Evolutionary conservation across 768 basidiomycete species (phyloP), one percentile per base, ranked within the genome.

Genomic region (Mycena amicta): DNA sequence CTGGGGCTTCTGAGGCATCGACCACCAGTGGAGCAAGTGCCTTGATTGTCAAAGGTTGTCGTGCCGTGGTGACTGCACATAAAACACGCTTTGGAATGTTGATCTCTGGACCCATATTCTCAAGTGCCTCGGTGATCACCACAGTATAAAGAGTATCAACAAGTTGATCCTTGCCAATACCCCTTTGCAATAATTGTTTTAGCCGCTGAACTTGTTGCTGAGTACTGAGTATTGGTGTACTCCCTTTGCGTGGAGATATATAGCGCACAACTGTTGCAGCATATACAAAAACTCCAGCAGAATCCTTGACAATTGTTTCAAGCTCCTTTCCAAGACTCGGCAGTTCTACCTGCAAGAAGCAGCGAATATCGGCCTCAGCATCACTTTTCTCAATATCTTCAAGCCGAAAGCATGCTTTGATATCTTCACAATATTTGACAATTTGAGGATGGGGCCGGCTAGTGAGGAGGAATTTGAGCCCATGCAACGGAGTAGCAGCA

Each of bases 381-480:
- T 40, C 22, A 3, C 3, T 53, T 40, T 25, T n/a, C 18, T 23
- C 5, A 23, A 53, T 41, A 4, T 41, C 31, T 33, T 53, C 52
- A 20, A 53, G n/a, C 6, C 26, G 26, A 53, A 40, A 39, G 37
- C 25, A 16, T 15, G 29, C 30, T 37, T 23, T 37, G 33, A 37
- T 8, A 16, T 15, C 20, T 16, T 39, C 30, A 33, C 18, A n/a
- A 23, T 16, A n/a, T 26, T 30, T 25, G 2, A 15, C 23, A 46
- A 55, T 55, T 22, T 33, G n/a, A n/a, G 41, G 54, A 47, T 55
- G 28, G 23, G 43, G 54, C 16, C 54, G 43, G 29, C 54, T 55
- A 25, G 54, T 55, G 43, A 55, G 28, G 6, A 55, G 20, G 45
- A 55, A 55, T 46, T 55, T 55, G 20, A 55, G 30, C 18, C 43